Conservation (phyloP, 1,284 basidiomycete species). For the Melampsora medusae region DNA sequence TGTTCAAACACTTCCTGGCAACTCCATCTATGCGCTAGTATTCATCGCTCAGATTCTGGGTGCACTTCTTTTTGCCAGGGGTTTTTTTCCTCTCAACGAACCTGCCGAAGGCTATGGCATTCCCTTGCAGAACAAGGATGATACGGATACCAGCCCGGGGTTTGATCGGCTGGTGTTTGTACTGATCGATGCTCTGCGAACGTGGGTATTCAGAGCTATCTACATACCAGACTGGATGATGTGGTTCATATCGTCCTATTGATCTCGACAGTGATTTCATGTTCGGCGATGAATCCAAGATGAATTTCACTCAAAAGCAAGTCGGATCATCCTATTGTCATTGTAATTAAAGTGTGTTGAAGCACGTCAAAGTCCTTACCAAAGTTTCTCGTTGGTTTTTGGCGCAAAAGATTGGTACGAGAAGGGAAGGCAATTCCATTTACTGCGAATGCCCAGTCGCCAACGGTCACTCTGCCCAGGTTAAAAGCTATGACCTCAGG, state of each 20-base stretch:
- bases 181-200: slow-evolving; percentile 48
- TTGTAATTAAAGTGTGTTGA: background rate
- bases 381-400: background rate
- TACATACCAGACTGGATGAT: background rate
- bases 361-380: background rate
- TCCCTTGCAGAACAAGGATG: background rate
- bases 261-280: slow-evolving; percentile 47
- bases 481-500: slow-evolving; percentile 49
- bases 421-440: slow-evolving; percentile 45
- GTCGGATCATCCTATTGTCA: background rate
- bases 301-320: slow-evolving; percentile 47
- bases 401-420: slow-evolving; percentile 43
- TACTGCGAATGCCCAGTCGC: slow-evolving; percentile 48
- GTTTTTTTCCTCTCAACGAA: slow-evolving; percentile 37
- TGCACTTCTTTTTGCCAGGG: slow-evolving; percentile 22
- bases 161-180: slow-evolving; percentile 48
- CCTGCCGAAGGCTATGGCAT: slow-evolving; percentile 23
- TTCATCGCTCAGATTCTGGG: slow-evolving; percentile 19
- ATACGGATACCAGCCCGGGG: background rate
- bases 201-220: slow-evolving; percentile 41
- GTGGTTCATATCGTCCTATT: background rate
- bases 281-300: slow-evolving; percentile 41
- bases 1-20: background rate
- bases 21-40: background rate
- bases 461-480: slow-evolving; percentile 49